Percentiles rank a stretch among this genome's conserved stretches.
phyloP scores from a whole-genome alignment of 1,284 basidiomycete genomes.

The Cryptococcus sp. region DNA sequence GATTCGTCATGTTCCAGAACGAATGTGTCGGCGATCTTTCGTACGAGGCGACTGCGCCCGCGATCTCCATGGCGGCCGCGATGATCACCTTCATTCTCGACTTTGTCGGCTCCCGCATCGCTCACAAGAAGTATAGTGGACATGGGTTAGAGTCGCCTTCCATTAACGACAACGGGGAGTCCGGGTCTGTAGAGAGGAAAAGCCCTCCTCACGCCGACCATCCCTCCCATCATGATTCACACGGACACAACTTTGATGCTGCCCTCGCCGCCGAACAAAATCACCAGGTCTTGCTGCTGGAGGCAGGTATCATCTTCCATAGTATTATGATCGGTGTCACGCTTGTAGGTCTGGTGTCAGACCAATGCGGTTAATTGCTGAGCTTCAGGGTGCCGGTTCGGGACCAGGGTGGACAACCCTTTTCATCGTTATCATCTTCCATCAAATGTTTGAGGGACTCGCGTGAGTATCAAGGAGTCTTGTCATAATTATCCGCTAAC shows the following conservation, averaged over 20 bases:
- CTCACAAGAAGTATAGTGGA: constrained; percentile 10
- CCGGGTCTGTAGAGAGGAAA: neutral
- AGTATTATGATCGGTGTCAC: constrained; percentile 23
- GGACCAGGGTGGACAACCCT: constrained; percentile 23
- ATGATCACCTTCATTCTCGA: constrained; percentile 44
- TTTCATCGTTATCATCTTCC: constrained; percentile 28
- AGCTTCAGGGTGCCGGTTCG: constrained; percentile 10
- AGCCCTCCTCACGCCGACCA: neutral
- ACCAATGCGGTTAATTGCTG: neutral
- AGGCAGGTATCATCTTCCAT: constrained; percentile 51
- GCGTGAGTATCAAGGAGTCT: constrained; percentile 1
- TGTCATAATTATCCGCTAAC: neutral
- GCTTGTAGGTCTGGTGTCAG: too few relatives aligned
- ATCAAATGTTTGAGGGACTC: constrained; percentile 9
- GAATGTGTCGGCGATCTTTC: constrained; percentile 48
- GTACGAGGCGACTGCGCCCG: constrained; percentile 48
- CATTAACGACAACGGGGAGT: neutral
- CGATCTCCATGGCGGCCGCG: constrained; percentile 44
- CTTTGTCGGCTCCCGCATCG: constrained; percentile 32
- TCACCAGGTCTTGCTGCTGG: constrained; percentile 45
- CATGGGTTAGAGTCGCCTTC: neutral
- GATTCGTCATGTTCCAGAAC: neutral
- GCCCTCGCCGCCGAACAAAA: constrained; percentile 23
- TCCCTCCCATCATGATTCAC: constrained; percentile 16
- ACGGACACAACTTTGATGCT: constrained; percentile 18